phyloP scores from a whole-genome alignment of 305 asterid species.

The Ilex paraguariensis region DNA sequence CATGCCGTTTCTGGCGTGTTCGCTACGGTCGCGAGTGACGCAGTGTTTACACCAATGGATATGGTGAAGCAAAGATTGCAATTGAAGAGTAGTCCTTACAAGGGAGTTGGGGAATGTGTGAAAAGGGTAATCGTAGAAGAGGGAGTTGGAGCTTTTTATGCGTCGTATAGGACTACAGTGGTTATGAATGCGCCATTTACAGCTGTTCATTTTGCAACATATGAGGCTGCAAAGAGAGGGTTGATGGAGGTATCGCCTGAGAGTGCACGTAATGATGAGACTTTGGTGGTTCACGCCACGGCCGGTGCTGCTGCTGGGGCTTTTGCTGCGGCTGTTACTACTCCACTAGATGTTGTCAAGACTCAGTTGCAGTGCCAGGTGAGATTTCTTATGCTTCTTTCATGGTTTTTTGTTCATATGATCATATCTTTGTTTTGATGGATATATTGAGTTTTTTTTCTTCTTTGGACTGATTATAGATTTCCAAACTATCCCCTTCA shows the following conservation, averaged over 20 bases:
- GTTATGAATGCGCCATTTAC: slow-evolving; percentile 69
- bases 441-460: background rate
- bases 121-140: slow-evolving; percentile 44
- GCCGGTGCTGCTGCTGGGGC: slow-evolving; percentile 70
- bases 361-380: slow-evolving; percentile 74
- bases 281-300: slow-evolving; percentile 48
- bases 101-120: slow-evolving; percentile 53
- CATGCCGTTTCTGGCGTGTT: slow-evolving; percentile 52
- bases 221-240: slow-evolving; percentile 56
- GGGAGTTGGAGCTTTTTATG: slow-evolving; percentile 53
- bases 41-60: slow-evolving; percentile 67
- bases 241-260: slow-evolving; percentile 27
- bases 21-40: slow-evolving; percentile 55
- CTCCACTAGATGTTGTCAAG: slow-evolving; percentile 65
- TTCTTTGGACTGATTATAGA: background rate
- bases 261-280: slow-evolving; percentile 25
- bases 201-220: slow-evolving; percentile 56
- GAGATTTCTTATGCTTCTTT: background rate
- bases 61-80: slow-evolving; percentile 70
- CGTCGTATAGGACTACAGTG: slow-evolving; percentile 55
- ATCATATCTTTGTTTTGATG: no score
- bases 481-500: no score
- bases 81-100: slow-evolving; percentile 53
- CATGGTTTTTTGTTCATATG: no score
- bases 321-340: slow-evolving; percentile 50